Conservation (phyloP, 345 rosid species). For the Turritis glabra region DNA sequence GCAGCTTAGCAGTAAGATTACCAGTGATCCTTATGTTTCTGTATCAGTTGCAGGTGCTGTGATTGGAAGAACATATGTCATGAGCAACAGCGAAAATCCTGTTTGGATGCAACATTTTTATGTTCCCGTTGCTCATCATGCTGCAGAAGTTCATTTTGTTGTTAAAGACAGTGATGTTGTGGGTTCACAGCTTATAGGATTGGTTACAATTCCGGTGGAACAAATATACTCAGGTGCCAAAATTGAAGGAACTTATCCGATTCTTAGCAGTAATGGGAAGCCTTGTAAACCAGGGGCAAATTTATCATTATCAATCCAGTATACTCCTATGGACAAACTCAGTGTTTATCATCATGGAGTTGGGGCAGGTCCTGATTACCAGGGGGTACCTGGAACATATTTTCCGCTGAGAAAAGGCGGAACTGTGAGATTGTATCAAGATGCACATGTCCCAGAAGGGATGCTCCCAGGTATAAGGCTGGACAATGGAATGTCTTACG, state of each 20-base stretch:
- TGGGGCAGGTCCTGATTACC: conserved; percentile 54
- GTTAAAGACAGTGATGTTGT: conserved; percentile 82
- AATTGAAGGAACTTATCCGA: conserved; percentile 69
- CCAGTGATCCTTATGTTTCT: conserved; percentile 87
- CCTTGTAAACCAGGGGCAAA: conserved; percentile 75
- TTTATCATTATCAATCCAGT: conserved; percentile 63
- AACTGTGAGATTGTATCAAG: conserved; percentile 74
- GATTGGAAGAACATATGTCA: conserved; percentile 82
- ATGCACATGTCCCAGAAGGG: conserved; percentile 72
- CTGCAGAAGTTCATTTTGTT: conserved; percentile 75
- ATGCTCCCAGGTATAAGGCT: conserved; percentile 58
- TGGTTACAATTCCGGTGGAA: conserved; percentile 68
- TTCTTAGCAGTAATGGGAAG: conserved; percentile 54
- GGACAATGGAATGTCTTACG: conserved; percentile 52
- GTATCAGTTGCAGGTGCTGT: conserved; percentile 68
- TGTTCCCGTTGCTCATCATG: conserved; percentile 77
- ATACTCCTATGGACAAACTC: conserved; percentile 51
- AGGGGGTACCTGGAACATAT: conserved; percentile 80
- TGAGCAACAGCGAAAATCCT: conserved; percentile 70
- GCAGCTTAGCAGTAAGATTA: conserved; percentile 53
- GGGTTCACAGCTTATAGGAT: conserved; percentile 83
- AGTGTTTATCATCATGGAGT: conserved; percentile 55
- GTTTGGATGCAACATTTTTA: conserved; percentile 79
- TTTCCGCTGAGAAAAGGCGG: conserved; percentile 83
- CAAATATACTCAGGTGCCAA: conserved; percentile 47